Conservation (phyloP, 2,329 filamentous ascomycete species). For the Zalaria obscura region DNA sequence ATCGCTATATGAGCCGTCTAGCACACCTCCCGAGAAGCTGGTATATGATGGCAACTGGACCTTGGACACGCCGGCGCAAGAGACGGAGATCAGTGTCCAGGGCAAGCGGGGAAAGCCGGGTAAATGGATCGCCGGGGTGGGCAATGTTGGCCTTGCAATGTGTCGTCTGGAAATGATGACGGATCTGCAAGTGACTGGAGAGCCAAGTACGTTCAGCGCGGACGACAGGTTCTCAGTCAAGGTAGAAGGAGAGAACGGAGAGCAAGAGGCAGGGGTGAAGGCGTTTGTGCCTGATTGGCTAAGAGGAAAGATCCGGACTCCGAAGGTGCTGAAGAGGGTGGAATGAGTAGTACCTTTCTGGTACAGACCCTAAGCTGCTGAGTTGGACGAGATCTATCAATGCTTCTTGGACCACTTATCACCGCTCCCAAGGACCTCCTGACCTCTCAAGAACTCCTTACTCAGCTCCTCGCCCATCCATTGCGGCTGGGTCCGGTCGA, state of each 20-base stretch:
- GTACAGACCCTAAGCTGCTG: no score
- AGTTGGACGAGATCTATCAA: not conserved
- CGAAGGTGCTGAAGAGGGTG: constrained; percentile 23
- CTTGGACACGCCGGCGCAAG: constrained; percentile 10
- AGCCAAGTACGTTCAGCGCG: constrained; percentile 44
- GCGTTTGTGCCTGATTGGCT: constrained; percentile 74
- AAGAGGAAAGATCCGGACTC: constrained; percentile 26
- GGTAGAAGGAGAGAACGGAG: constrained; percentile 6
- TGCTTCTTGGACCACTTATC: constrained; percentile 8
- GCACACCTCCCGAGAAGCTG: constrained; percentile 25
- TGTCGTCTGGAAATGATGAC: constrained; percentile 89
- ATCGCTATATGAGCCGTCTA: constrained; percentile 46
- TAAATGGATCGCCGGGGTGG: constrained; percentile 65
- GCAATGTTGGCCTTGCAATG: constrained; percentile 74
- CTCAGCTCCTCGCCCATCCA: constrained; percentile 29
- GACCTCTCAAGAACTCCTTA: constrained; percentile 19
- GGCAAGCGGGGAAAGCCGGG: constrained; percentile 48
- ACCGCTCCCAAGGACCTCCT: constrained; percentile 18
- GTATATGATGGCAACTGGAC: constrained; percentile 31
- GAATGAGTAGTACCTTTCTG: constrained; percentile 1
- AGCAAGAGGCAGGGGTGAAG: constrained; percentile 21
- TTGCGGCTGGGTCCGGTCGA: constrained; percentile 25
- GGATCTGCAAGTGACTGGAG: constrained; percentile 56
- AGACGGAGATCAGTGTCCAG: constrained; percentile 37
- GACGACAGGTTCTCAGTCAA: constrained; percentile 35